A percentile compares a stretch with the other conserved stretches of the same genome.
Evolutionary conservation across 1,284 basidiomycete genomes (phyloP).

Genomic region (Fomitopsis pinicola): DNA sequence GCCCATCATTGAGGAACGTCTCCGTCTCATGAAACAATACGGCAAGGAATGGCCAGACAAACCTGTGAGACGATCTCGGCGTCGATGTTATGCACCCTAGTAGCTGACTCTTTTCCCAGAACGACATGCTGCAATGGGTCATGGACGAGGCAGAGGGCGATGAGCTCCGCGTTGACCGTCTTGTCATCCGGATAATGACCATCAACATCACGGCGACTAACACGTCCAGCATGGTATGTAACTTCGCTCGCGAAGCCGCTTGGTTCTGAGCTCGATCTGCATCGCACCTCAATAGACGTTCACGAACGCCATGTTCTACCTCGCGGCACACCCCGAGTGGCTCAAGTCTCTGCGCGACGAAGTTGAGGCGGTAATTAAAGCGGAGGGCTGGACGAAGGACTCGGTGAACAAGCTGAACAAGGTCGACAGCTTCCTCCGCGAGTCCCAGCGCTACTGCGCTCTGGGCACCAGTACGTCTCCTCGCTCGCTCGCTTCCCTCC

Average conservation of each 20-base stretch:
- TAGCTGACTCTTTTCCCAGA: slow-evolving; percentile 20
- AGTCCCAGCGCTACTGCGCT: slow-evolving; percentile 29
- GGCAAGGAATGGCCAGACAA: slow-evolving; percentile 9
- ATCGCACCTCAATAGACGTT: background rate
- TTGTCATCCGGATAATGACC: slow-evolving; percentile 36
- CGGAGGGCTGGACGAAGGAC: slow-evolving; percentile 38
- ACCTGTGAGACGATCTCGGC: slow-evolving; percentile 6
- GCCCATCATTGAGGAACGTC: slow-evolving; percentile 27
- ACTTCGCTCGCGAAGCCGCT: background rate
- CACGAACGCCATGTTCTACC: slow-evolving; percentile 16
- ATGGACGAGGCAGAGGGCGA: slow-evolving; percentile 33
- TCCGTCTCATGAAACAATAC: slow-evolving; percentile 13
- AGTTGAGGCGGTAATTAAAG: slow-evolving; percentile 26
- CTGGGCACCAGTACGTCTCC: background rate
- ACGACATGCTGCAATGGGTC: slow-evolving; percentile 42
- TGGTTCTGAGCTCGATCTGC: background rate
- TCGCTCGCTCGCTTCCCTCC: background rate
- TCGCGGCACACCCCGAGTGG: slow-evolving; percentile 36
- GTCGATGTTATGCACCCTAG: background rate
- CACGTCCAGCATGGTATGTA: slow-evolving; percentile 33
- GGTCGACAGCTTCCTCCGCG: slow-evolving; percentile 47
- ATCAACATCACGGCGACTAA: slow-evolving; percentile 43
- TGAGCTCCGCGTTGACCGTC: slow-evolving; percentile 27
- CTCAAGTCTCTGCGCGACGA: slow-evolving; percentile 37
- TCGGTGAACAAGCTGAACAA: slow-evolving; percentile 37